Evolutionary conservation across 345 rosid species (phyloP), one percentile per base, ranked within the genome.

Genomic region (Gossypium anomalum): DNA sequence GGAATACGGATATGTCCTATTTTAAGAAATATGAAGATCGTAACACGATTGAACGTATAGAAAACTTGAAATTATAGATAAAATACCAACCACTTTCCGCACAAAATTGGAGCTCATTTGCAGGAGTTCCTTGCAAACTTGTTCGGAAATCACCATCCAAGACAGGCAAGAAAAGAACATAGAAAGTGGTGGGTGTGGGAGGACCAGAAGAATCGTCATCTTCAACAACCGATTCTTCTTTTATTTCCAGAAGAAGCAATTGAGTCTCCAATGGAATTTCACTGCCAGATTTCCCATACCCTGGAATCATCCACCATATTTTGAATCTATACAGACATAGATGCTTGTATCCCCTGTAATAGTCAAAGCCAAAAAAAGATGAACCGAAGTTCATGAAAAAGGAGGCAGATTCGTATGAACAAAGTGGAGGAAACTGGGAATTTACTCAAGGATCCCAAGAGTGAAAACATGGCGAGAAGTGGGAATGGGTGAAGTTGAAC

Each of bases 301-400:
- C 76, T 3, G 90, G 96, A 29, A 83, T 86, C 96, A 89, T 89
- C 90, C 93, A 90, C 96, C 93, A 87, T 73, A 90, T 75, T 70
- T 87, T 89, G 71, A 67, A 44, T 59, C 90, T 84, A 67, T 85
- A 90, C 20, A 87, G 89, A 76, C 79, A 75, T 81, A 87, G 38
- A 76, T 88, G 86, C 86, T 78, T 80, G 81, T 59, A 81, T 48
- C 76, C 70, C 84, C 91, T 83, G 89, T 70, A 71, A 64, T 27
- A 38, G 1, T 56, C 65, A 55, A 75, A 15, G 17, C 19, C 19
- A 22, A 10, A 53, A 11, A 14, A 8, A 45, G 7, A 67, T 57
- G 2, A 53, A 49, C 17, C 52, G 44, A 66, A 41, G 44, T 25
- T 62, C 12, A 45, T 48, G 29, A 68, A 70, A 9, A 9, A 29